Evolutionary conservation across 2,329 filamentous ascomycete species (phyloP), one percentile per base, ranked within the genome.

Genomic region (Ophiosphaerella korrae): DNA sequence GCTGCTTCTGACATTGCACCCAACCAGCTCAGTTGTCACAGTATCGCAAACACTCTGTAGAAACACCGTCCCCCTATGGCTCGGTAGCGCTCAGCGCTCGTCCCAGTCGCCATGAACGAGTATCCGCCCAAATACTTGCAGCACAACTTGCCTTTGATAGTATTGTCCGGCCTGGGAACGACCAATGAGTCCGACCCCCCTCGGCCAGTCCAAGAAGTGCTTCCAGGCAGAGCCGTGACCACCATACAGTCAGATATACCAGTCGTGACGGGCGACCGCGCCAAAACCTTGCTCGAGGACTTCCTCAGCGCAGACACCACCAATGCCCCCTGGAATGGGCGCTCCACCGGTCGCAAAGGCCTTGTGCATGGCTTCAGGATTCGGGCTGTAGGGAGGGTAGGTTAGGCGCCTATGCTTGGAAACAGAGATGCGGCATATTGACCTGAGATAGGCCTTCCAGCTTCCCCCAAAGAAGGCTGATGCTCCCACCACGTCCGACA

Each of bases 141-240:
- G 71, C 92, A 94, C 76, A 95, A 94, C 75, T 82, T 95, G 64
- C 93, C 93, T 32, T 82, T 96, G 50, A 77, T 97, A 54, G 79
- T 95, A 40, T 83, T 96, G 31, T 91, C 91, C 33, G 94, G 93
- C 11, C 82, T 97, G 31, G 76, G 74, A 16, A 60, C 62, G 8
- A 50, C 43, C 14, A 58, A 60, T 21, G 70, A 72, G 49, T 60
- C 58, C 36, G 55, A 66, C 21, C 58, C 72, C 78, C 40, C 79
- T 81, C 58, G 77, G 77, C 40, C 79, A 80, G 45, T 78, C 3
- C 62, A 72, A 7, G 32, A 67, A 53, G 66, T 71, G 43, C 57
- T 74, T 8, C 68, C 69, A 12, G 71, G 71, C 14, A 58, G 60
- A 24, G 83, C 84, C 52, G 84, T 82, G 16, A 79, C 84, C 35